phyloP scores from a whole-genome alignment of 441 rosid species.

The Codiaeum variegatum region DNA sequence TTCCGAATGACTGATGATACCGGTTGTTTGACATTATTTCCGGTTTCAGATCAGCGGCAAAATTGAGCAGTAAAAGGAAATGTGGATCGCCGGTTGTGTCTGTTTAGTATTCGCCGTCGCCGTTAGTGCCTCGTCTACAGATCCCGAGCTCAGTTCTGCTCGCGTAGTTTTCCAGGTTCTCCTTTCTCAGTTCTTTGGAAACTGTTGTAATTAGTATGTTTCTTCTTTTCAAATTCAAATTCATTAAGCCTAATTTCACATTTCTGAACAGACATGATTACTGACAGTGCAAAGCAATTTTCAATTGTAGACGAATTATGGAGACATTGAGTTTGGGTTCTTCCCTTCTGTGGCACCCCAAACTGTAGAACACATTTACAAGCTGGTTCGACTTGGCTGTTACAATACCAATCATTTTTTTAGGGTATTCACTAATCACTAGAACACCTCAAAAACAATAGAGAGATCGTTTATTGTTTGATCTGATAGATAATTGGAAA shows the following conservation, averaged over 20 bases:
- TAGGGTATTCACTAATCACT: constrained; percentile 46
- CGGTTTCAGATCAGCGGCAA: constrained; percentile 28
- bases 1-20: too few species aligned
- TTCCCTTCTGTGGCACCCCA: constrained; percentile 73
- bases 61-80: constrained; percentile 17
- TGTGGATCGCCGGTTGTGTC: constrained; percentile 26
- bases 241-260: background rate
- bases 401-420: constrained; percentile 87
- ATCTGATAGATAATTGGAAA: background rate
- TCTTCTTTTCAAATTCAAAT: background rate
- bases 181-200: background rate
- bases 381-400: constrained; percentile 85
- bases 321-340: constrained; percentile 91
- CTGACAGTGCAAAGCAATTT: background rate
- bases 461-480: background rate
- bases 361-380: constrained; percentile 84
- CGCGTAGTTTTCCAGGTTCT: constrained; percentile 89
- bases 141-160: constrained; percentile 64
- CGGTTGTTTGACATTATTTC: background rate
- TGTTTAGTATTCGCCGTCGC: constrained; percentile 24
- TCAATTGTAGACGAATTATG: constrained; percentile 62
- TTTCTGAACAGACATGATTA: too few species aligned
- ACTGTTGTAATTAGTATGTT: background rate
- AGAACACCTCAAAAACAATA: background rate
- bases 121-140: constrained; percentile 33